Conservation (phyloP, 2,329 filamentous ascomycete species). For the Cladophialophora immunda region DNA sequence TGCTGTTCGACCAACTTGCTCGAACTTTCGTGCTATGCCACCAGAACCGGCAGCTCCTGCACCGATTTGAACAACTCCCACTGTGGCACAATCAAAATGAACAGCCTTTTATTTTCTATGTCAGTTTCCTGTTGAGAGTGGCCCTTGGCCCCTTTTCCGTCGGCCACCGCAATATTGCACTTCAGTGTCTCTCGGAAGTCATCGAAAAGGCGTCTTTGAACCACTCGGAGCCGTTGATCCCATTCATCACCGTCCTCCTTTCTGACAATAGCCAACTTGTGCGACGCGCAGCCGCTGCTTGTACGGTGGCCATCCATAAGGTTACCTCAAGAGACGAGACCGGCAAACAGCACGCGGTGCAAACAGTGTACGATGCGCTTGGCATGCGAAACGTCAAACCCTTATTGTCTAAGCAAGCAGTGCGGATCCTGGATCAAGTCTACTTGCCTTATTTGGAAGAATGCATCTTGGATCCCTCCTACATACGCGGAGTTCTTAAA, state of each 20-base stretch:
- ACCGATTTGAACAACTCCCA: constrained; percentile 49
- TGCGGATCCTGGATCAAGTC: constrained; percentile 70
- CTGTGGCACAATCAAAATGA: constrained; percentile 44
- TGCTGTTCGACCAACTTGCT: constrained; percentile 50
- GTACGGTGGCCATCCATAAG: constrained; percentile 66
- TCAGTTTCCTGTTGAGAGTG: constrained; percentile 37
- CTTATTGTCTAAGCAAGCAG: constrained; percentile 36
- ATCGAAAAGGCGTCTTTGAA: constrained; percentile 68
- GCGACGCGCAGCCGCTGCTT: constrained; percentile 75
- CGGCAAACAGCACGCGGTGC: not conserved
- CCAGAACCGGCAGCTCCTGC: constrained; percentile 45
- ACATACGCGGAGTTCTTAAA: constrained; percentile 72
- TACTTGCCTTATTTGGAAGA: constrained; percentile 84
- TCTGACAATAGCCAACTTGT: constrained; percentile 79
- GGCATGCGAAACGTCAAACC: constrained; percentile 28
- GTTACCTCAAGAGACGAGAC: constrained; percentile 60
- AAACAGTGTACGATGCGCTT: constrained; percentile 28
- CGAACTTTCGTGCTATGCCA: constrained; percentile 49
- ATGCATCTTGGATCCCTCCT: constrained; percentile 78
- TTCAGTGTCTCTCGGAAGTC: constrained; percentile 25
- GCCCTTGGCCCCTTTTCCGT: constrained; percentile 22
- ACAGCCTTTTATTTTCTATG: constrained; percentile 24
- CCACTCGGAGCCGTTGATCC: constrained; percentile 82
- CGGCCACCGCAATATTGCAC: constrained; percentile 51
- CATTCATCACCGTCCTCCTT: constrained; percentile 79